Evolutionary conservation across 2,329 filamentous ascomycete species (phyloP).

Genomic region (Clonostachys byssicola): DNA sequence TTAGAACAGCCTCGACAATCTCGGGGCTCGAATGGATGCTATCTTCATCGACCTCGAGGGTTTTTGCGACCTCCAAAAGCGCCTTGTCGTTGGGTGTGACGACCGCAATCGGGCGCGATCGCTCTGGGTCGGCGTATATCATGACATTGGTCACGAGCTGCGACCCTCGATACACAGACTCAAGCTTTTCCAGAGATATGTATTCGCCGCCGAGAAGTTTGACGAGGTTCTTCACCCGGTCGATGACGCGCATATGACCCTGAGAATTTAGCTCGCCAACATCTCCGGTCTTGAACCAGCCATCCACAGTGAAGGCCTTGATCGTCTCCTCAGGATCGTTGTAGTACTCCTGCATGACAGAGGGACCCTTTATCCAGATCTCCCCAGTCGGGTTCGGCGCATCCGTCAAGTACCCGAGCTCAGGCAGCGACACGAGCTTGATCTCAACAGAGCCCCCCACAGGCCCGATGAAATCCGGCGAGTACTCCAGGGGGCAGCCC

Average conservation of each 20-base stretch:
- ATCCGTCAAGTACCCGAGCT: constrained; percentile 78
- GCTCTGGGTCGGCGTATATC: constrained; percentile 72
- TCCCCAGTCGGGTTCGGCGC: constrained; percentile 82
- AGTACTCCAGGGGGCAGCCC: constrained; percentile 82
- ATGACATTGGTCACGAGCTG: constrained; percentile 83
- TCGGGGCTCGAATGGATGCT: constrained; percentile 65
- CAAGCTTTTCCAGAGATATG: constrained; percentile 92
- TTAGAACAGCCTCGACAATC: constrained; percentile 55
- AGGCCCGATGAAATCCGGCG: constrained; percentile 71
- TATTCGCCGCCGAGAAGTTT: constrained; percentile 38
- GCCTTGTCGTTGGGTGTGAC: constrained; percentile 65
- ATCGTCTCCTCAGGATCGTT: constrained; percentile 82
- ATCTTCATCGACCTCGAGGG: constrained; percentile 59
- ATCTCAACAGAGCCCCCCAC: constrained; percentile 75
- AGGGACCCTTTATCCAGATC: constrained; percentile 78
- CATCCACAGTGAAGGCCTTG: constrained; percentile 69
- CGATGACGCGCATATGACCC: constrained; percentile 55
- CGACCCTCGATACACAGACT: constrained; percentile 81
- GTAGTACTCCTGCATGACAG: constrained; percentile 76
- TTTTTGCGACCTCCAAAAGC: constrained; percentile 54
- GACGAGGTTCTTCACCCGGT: neutral
- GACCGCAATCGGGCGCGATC: constrained; percentile 77
- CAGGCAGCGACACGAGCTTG: constrained; percentile 86
- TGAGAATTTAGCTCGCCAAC: constrained; percentile 73
- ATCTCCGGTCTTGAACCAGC: constrained; percentile 87